Percentiles rank a stretch among this genome's conserved stretches.
phyloP scores from a whole-genome alignment of 2,329 filamentous ascomycete species.

The Botrytis squamosa region DNA sequence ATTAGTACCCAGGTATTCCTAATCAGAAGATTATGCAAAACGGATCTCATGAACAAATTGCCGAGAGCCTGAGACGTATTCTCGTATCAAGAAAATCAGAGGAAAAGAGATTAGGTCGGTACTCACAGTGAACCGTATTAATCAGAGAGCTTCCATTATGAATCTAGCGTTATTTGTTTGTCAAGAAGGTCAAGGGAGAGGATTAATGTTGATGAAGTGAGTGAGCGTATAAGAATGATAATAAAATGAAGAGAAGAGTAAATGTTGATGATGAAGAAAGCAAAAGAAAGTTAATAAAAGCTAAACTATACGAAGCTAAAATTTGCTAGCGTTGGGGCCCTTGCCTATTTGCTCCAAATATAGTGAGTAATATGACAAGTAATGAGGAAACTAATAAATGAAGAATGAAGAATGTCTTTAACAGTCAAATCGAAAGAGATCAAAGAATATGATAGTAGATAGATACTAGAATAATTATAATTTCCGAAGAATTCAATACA shows the following conservation, averaged over 20 bases:
- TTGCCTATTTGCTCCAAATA: neutral
- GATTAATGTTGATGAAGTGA: neutral
- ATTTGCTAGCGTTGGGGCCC: conserved; percentile 4
- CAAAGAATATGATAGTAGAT: neutral
- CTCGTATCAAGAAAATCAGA: neutral
- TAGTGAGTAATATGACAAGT: neutral
- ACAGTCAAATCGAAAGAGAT: neutral
- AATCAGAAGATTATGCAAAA: conserved; percentile 11
- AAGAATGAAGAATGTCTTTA: neutral
- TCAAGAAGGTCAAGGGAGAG: neutral
- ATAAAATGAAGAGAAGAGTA: neutral
- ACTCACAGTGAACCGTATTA: neutral
- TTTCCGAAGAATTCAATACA: neutral
- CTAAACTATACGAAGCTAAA: conserved; percentile 11
- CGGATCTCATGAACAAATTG: neutral
- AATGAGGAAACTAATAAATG: neutral
- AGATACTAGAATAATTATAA: neutral
- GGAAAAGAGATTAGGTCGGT: neutral
- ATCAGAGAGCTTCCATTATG: neutral
- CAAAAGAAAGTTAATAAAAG: neutral
- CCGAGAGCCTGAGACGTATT: neutral
- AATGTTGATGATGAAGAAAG: neutral
- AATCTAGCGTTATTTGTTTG: neutral
- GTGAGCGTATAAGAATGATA: neutral
- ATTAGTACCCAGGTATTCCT: neutral